Percentiles rank a stretch among this genome's conserved stretches.
Evolutionary conservation across 2,329 filamentous ascomycete species (phyloP).

Genomic region (Beauveria scarabaeidicola): DNA sequence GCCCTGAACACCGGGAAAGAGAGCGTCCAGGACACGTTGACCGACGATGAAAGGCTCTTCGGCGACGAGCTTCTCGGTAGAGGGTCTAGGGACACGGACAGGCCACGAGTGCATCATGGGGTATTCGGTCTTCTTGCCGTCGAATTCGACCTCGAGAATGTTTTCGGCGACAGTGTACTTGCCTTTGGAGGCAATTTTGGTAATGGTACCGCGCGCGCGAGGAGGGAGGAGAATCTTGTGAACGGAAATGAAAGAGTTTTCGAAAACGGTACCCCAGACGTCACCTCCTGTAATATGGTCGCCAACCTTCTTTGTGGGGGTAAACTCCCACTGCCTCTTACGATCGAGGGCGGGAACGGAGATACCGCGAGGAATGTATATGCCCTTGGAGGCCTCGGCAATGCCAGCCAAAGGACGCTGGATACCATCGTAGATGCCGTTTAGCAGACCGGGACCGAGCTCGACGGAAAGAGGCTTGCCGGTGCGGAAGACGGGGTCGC

Average conservation of each 20-base stretch:
- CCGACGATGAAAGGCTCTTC: slow-evolving; percentile 91
- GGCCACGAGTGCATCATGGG: slow-evolving; percentile 99
- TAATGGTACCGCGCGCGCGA: slow-evolving; percentile 84
- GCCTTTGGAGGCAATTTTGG: slow-evolving; percentile 79
- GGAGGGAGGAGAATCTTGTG: slow-evolving; percentile 92
- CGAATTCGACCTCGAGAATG: slow-evolving; percentile 92
- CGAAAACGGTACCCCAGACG: slow-evolving; percentile 87
- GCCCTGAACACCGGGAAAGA: slow-evolving; percentile 94
- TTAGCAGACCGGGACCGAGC: slow-evolving; percentile 91
- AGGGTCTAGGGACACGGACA: slow-evolving; percentile 87
- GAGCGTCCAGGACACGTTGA: slow-evolving; percentile 88
- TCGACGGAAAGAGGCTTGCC: slow-evolving; percentile 97
- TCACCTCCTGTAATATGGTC: slow-evolving; percentile 96
- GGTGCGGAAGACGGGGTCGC: slow-evolving; percentile 83
- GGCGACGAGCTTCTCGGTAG: slow-evolving; percentile 84
- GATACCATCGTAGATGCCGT: slow-evolving; percentile 99
- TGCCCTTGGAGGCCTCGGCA: slow-evolving; percentile 66
- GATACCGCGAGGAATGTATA: slow-evolving; percentile 97
- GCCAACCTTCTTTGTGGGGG: slow-evolving; percentile 81
- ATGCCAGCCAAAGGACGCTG: slow-evolving; percentile 89
- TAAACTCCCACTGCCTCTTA: slow-evolving; percentile 93
- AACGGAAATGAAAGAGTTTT: slow-evolving; percentile 89
- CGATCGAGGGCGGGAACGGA: slow-evolving; percentile 80
- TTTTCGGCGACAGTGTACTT: slow-evolving; percentile 92
- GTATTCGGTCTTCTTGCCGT: slow-evolving; percentile 88